Base-by-base conservation (phyloP, 2,329 filamentous ascomycete species). In the Phialophora verrucosa region DNA sequence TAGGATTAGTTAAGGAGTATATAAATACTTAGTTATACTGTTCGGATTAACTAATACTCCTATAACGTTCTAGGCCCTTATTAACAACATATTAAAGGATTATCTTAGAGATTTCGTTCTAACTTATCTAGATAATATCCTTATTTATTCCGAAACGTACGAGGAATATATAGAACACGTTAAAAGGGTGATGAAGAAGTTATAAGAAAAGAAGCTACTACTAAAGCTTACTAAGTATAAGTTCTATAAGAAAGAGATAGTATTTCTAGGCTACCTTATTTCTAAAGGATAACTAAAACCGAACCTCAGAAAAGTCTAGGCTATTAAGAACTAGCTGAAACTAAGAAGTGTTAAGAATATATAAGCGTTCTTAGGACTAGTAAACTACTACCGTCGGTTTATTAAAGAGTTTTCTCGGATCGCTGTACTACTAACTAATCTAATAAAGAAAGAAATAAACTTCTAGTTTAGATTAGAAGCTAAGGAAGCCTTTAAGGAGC, bases 401-500 rank as follows among this genome's bases (percentile, higher is more conserved):
- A 61, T 61, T 53, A 32, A 32, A 25, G 27, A 10, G 5, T 61
- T 31, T n/a, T 59, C n/a, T 2, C 3, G 23, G 23, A 25, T 25
- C 23, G 23, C 23, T 25, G 2, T 17, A 44, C 27, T 47, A 1
- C 7, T 61, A 31, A 32, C 27, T 5, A 25, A 31, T 1, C 17
- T 61, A 61, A 61, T 20, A 27, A 61, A 50, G 17, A 61, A 61
- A 14, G 58, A 61, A 6, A 20, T 3, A 6, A 6, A 12, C 3
- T 55, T 32, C 29, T 17, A 29, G 4, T 31, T 61, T 31, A 38
- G 20, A 14, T 7, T 10, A 44, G 4, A 25, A 71, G 27, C 63
- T 25, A 25, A 69, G 25, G 54, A 53, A 59, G 17, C 27, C 10
- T 59, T 71, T 27, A 67, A 50, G 38, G 58, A 11, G 4, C 25